These are phyloP conservation scores for Veloboletus limbatus DNA, from an alignment of 1,284 basidiomycete species.

Conservation along the genomic window DNA sequence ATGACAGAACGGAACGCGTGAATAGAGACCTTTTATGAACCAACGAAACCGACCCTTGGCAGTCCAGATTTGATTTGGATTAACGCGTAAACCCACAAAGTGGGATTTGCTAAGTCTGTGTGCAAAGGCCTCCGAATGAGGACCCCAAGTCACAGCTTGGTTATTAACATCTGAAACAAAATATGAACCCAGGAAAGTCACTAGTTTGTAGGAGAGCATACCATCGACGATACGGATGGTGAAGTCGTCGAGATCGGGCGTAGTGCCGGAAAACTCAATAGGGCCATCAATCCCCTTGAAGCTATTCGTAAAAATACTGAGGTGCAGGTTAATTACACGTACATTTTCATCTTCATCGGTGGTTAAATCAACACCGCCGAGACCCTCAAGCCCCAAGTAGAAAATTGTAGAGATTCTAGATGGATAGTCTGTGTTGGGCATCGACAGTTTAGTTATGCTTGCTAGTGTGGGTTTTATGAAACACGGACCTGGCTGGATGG, in stretches of 20 bases:
- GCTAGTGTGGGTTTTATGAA: background rate
- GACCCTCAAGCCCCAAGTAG: constrained; percentile 83
- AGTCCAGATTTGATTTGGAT: constrained; percentile 74
- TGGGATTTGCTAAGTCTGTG: constrained; percentile 71
- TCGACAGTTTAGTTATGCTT: constrained; percentile 7
- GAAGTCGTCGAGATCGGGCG: constrained; percentile 81
- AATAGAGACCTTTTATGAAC: background rate
- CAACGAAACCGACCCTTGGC: constrained; percentile 61
- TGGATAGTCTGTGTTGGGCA: constrained; percentile 39
- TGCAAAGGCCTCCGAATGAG: constrained; percentile 58
- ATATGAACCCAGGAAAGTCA: constrained; percentile 1
- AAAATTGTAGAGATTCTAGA: constrained; percentile 77
- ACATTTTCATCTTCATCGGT: constrained; percentile 74
- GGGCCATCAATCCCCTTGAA: constrained; percentile 69
- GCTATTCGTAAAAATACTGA: constrained; percentile 5
- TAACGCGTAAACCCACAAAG: constrained; percentile 63
- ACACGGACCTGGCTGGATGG: constrained; percentile 62
- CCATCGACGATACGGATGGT: constrained; percentile 79
- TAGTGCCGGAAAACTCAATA: constrained; percentile 66
- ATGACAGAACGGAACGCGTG: constrained; percentile 5
- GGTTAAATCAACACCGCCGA: constrained; percentile 79
- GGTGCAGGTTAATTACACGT: constrained; percentile 18
- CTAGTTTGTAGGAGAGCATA: constrained; percentile 31
- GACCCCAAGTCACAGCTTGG: constrained; percentile 47
- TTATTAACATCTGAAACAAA: constrained; percentile 56